These are phyloP conservation scores for Blepharisma stoltei DNA, from an alignment of 73 alveolate genomes.

Conservation along the genomic window DNA sequence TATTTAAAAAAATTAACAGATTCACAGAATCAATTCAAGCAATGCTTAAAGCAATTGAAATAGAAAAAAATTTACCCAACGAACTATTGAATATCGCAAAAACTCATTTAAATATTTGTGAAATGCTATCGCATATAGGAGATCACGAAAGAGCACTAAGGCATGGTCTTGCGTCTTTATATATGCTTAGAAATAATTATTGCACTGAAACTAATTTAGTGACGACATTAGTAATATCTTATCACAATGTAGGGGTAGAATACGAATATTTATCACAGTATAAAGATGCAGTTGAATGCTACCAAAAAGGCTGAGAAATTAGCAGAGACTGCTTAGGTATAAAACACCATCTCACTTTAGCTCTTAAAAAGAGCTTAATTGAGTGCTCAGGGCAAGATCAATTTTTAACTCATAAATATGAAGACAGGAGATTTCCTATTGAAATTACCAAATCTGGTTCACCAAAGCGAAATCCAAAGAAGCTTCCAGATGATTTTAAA, in stretches of 20 bases:
- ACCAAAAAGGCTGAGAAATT: not conserved
- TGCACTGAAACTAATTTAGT: slow-evolving; percentile 27
- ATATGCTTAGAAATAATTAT: not conserved
- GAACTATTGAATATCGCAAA: slow-evolving; percentile 1
- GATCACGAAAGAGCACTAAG: slow-evolving; percentile 63
- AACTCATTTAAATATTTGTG: slow-evolving; percentile 51
- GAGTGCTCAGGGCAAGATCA: too few relatives aligned
- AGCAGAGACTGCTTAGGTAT: not conserved
- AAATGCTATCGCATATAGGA: slow-evolving; percentile 52
- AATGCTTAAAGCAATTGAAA: not conserved
- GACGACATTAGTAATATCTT: slow-evolving; percentile 49
- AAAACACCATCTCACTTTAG: not conserved
- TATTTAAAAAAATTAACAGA: not conserved
- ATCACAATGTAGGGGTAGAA: slow-evolving; percentile 61
- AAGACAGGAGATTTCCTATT: too few relatives aligned
- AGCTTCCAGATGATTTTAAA: too few relatives aligned
- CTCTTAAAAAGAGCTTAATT: not conserved
- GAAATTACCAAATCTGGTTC: too few relatives aligned
- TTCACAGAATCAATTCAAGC: slow-evolving; percentile 6
- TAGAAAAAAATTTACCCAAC: slow-evolving; percentile 18
- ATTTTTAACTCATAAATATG: too few relatives aligned
- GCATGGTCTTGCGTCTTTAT: slow-evolving; percentile 36
- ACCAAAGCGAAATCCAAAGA: too few relatives aligned
- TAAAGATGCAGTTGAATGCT: slow-evolving; percentile 20
- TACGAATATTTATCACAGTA: slow-evolving; percentile 36